Percentiles rank a stretch among this genome's conserved stretches.
Conservation (phyloP, 23 red algal species). For the Gracilaria vermiculophylla region DNA sequence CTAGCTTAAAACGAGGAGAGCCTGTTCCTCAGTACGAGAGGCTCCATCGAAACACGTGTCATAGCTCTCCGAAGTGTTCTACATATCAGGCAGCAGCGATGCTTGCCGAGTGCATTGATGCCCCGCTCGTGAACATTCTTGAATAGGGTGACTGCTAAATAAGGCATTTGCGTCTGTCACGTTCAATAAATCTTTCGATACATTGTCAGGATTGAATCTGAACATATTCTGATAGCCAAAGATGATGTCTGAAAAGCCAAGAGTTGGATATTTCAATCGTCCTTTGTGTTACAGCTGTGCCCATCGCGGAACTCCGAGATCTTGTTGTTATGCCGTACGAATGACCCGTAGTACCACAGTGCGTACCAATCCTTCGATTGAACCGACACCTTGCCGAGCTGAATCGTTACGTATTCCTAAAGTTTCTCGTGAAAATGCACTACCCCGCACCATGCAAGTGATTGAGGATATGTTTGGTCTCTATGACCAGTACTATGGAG, state of each 20-base stretch:
- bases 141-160: too few relatives aligned
- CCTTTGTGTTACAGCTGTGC: neutral
- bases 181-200: too few relatives aligned
- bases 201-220: too few relatives aligned
- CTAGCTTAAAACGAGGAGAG: too few relatives aligned
- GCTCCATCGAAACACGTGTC: too few relatives aligned
- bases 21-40: too few relatives aligned
- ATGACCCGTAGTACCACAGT: neutral
- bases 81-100: too few relatives aligned
- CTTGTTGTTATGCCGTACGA: neutral
- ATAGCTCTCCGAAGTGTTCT: too few relatives aligned
- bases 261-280: conserved; percentile 1
- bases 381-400: neutral
- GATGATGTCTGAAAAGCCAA: neutral
- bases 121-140: too few relatives aligned
- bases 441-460: neutral
- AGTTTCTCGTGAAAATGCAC: neutral
- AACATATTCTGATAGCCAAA: too few relatives aligned
- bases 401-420: neutral
- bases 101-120: too few relatives aligned
- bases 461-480: neutral
- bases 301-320: neutral
- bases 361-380: neutral
- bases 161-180: too few relatives aligned
- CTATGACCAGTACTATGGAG: neutral